phyloP scores from a whole-genome alignment of 2,329 filamentous ascomycete species.

The Fusarium burgessii region DNA sequence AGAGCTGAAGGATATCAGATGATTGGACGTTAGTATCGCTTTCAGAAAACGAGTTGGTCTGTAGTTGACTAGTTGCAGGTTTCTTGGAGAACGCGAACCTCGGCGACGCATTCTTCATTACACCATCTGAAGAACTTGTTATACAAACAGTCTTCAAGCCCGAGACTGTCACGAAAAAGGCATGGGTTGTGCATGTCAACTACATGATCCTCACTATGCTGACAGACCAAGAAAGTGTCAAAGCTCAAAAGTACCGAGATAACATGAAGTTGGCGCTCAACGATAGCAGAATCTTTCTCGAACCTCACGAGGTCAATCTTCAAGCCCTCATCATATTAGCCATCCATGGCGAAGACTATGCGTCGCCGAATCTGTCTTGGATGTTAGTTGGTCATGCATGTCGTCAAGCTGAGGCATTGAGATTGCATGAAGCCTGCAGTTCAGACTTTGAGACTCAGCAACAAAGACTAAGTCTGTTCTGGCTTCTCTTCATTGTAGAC shows the following conservation, averaged over 20 bases:
- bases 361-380: constrained; percentile 15
- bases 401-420: constrained; percentile 12
- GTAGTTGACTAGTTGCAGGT: neutral
- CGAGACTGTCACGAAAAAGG: neutral
- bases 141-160: neutral
- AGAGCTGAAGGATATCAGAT: neutral
- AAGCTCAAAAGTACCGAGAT: neutral
- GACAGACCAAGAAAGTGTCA: neutral
- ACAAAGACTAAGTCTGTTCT: constrained; percentile 6
- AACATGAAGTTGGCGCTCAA: constrained; percentile 18
- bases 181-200: constrained; percentile 15
- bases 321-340: constrained; percentile 3
- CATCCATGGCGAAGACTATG: constrained; percentile 16
- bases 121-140: neutral
- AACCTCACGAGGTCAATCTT: neutral
- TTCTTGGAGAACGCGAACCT: neutral
- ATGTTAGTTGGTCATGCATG: constrained; percentile 27
- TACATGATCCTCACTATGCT: constrained; percentile 12
- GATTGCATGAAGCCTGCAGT: neutral
- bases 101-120: neutral
- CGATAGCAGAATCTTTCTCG: constrained; percentile 17
- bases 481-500: constrained; percentile 16
- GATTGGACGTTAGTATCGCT: neutral
- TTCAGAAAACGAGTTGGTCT: accelerated
- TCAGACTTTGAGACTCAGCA: neutral